Evolutionary conservation across 2,329 filamentous ascomycete species (phyloP), one percentile per base, ranked within the genome.

Genomic region (Fusarium buharicum): DNA sequence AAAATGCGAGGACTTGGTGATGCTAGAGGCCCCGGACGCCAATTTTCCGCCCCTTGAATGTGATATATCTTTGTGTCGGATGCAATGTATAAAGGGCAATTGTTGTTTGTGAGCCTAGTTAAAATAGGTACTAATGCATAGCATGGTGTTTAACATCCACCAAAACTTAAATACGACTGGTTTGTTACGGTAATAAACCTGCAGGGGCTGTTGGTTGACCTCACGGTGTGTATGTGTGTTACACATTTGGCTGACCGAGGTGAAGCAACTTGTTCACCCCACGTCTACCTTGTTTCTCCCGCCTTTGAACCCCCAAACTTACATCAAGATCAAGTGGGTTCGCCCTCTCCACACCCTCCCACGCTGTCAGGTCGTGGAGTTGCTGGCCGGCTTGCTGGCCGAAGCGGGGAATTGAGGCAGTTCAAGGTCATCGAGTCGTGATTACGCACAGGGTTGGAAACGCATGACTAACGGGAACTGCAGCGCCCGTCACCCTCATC

Each of bases 391-490:
- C 34, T 36, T 55, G 50, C 38, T 48, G 58, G 31, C 43, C 55
- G 38, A 39, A 38, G 62, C 39, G 50, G 58, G 53, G 54, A 39
- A 56, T 12, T 16, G 28, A 46, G 34, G 44, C 38, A 27, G 36
- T 48, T 33, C 38, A 49, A 33, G 39, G 50, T 46, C 27, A 43
- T 12, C 50, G 55, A 60, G 38, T 49, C 50, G 57, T 47, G 33
- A 55, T 66, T 64, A 68, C 49, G 37, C 55, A 64, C 49, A 33
- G 50, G 49, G 48, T 46, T 33, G 40, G 39, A 41, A 64, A 64
- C 53, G 46, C 55, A 55, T 66, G 65, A 67, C 65, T 66, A 67
- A 68, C 34, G 38, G 36, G 50, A 61, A 64, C 53, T 55, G 34
- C 37, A 37, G 30, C 38, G 33, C 34, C 36, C 27, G 18, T 20